Evolutionary conservation across 192 early-diverging fungal species (phyloP), one percentile per base, ranked within the genome.

Genomic region (Chytriomyces sp.): DNA sequence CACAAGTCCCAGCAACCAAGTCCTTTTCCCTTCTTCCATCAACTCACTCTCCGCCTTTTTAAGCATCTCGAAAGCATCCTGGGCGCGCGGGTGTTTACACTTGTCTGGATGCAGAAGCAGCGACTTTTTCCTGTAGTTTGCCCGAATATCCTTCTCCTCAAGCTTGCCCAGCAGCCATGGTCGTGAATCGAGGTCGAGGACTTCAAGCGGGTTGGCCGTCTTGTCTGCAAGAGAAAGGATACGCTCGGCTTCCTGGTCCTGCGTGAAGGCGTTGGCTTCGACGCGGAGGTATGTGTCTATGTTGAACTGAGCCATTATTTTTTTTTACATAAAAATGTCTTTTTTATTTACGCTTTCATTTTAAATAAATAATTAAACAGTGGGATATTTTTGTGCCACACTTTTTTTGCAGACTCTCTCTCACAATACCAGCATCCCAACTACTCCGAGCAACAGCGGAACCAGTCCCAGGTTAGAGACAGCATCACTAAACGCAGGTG

Each of bases 81-180:
- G 81, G 5, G 88, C 86, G 16, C 79, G 75, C 67, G 81, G 80
- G 72, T 89, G 84, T 60, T 84, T 86, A 79, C 79, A 82, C 77
- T 89, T 89, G 79, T 89, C 88, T 20, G 88, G 88, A 66, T 89
- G 88, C 3, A 86, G 77, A 45, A 89, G 82, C 23, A 89, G 80
- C 0, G 84, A 86, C 60, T 83, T 84, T 61, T 83, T 84, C n/a
- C 88, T 69, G 81, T 81, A 86, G 5, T 24, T 24, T 16, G 72
- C 26, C 53, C 82, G 85, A 65, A 86, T 74, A 43, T 79, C 71
- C 50, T 70, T 72, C 23, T 72, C 70, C 4, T 79, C 78, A 3
- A 79, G 18, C 45, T 74, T 79, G 45, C 78, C 61, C 23, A 66
- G 62, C 11, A 57, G 50, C 67, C 77, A 75, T 47, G 73, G n/a